A percentile compares a stretch with the other conserved stretches of the same genome.
Conservation (phyloP, 805 yeast species). For the Saccharomycopsis olivae region DNA sequence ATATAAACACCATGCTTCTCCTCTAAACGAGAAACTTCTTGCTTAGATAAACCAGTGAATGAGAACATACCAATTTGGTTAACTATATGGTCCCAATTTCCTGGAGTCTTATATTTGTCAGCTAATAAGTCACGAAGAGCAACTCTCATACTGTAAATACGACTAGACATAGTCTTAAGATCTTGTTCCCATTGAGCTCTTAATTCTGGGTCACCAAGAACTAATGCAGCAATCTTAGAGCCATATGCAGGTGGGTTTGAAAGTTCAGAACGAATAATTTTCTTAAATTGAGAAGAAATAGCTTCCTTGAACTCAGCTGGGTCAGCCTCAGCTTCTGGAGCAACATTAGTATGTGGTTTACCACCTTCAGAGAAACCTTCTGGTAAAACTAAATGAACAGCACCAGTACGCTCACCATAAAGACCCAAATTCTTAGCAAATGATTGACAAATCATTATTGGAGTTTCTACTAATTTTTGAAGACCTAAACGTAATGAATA, state of each 20-base stretch:
- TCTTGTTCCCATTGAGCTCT: conserved; percentile 71
- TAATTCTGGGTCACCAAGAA: conserved; percentile 50
- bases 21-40: conserved; percentile 63
- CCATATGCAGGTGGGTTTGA: conserved; percentile 96
- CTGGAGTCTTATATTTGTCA: conserved; percentile 36
- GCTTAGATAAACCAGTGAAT: conserved; percentile 68
- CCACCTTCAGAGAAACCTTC: conserved; percentile 3
- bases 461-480: conserved; percentile 24
- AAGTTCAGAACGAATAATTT: conserved; percentile 73
- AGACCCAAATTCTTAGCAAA: conserved; percentile 94
- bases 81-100: conserved; percentile 78
- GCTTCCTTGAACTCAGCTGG: conserved; percentile 22
- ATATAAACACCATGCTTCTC: conserved; percentile 70
- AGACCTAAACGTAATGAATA: conserved; percentile 38
- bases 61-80: conserved; percentile 96
- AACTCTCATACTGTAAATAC: conserved; percentile 65
- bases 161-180: conserved; percentile 65
- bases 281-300: conserved; percentile 73
- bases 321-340: conserved; percentile 25
- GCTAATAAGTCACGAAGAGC: conserved; percentile 52
- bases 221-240: conserved; percentile 73
- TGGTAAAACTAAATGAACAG: conserved; percentile 25
- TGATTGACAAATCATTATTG: conserved; percentile 59
- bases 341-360: conserved; percentile 3
- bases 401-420: conserved; percentile 92